These are phyloP conservation scores for Cetradonia linearis DNA, from an alignment of 495 filamentous ascomycete species.

Conservation along the genomic window DNA sequence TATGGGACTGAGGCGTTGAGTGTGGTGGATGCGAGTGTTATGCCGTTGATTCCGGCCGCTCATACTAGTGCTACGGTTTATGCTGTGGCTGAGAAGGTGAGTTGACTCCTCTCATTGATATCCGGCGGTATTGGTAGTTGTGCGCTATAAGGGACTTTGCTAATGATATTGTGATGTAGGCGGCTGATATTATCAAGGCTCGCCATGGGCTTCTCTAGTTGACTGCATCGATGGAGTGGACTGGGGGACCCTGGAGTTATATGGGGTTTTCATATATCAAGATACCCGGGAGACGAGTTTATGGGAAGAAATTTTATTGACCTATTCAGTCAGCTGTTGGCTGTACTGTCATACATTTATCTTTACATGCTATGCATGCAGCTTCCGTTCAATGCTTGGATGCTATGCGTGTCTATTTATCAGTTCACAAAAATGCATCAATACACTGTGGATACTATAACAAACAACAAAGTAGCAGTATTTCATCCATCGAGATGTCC, in stretches of 20 bases:
- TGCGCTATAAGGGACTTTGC: not conserved
- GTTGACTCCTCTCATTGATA: not conserved
- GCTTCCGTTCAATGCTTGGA: too few species aligned
- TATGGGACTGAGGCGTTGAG: constrained; percentile 41
- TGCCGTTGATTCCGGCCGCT: constrained; percentile 45
- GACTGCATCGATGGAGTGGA: not conserved
- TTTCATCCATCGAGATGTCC: not conserved
- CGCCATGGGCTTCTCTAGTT: constrained; percentile 1
- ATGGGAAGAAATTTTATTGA: not conserved
- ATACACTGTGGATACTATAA: not conserved
- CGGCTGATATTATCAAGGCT: constrained; percentile 14
- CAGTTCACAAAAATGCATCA: too few species aligned
- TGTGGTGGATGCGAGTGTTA: constrained; percentile 46
- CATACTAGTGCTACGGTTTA: constrained; percentile 47
- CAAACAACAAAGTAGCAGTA: not conserved
- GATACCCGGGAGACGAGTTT: not conserved
- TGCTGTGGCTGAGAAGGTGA: constrained; percentile 47
- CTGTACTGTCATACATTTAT: too few species aligned
- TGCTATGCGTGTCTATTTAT: too few species aligned
- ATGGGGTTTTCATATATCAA: not conserved
- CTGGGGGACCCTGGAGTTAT: not conserved
- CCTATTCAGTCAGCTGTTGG: too few species aligned
- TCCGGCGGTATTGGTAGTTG: not conserved
- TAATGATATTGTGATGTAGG: not conserved
- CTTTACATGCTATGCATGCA: not conserved